phyloP scores from a whole-genome alignment of 139 green algal species.

The Chlamydomonas eustigma region DNA sequence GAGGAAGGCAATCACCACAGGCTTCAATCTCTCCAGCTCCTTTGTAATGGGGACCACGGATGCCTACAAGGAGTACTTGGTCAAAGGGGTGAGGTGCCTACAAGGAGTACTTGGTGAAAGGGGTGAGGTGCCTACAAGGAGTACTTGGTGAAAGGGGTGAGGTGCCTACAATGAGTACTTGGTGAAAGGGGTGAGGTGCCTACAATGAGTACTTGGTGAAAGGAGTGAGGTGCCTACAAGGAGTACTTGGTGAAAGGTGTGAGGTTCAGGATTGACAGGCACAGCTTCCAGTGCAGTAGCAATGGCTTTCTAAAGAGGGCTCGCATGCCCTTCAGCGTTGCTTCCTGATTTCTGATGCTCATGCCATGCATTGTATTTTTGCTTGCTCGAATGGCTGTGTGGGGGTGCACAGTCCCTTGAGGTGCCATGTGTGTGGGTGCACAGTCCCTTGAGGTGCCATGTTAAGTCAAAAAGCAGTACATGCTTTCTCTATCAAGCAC shows the following conservation, averaged over 20 bases:
- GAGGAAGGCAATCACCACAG: not conserved
- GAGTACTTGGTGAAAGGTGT: not conserved
- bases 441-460: not conserved
- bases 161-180: not conserved
- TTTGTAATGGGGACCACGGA: not conserved
- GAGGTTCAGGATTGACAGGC: not conserved
- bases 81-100: not conserved
- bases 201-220: not conserved
- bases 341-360: too few relatives aligned
- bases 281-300: too few relatives aligned
- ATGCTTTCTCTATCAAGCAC: not conserved
- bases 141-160: not conserved
- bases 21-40: not conserved
- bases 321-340: too few relatives aligned
- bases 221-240: not conserved
- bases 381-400: too few relatives aligned
- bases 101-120: not conserved
- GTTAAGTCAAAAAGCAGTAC: not conserved
- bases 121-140: not conserved
- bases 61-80: not conserved
- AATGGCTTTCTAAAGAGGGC: too few relatives aligned
- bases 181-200: not conserved
- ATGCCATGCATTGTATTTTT: too few relatives aligned
- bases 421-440: too few relatives aligned
- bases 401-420: too few relatives aligned